Base-by-base conservation (phyloP, 2,329 filamentous ascomycete species). In the Coniella vitis region DNA sequence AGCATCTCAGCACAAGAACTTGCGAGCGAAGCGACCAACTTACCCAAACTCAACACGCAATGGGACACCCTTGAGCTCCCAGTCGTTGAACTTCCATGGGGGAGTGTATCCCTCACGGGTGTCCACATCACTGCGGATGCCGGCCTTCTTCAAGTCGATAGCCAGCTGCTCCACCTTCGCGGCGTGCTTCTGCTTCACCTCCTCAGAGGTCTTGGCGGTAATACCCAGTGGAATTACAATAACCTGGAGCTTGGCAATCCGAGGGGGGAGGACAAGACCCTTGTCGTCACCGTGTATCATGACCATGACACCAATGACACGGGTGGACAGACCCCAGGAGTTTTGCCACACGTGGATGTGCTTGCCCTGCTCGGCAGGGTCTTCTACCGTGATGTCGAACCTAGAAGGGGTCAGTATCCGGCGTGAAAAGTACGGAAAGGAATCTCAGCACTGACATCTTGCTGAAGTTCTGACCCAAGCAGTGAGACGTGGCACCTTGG, bases 51-150 rank as follows among this genome's bases (percentile, higher is more conserved):
- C 93, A 51, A 98, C 78, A 52, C 93, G 86, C 34, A 98, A 79
- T 40, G 94, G 93, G 37, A 97, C 86, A 65, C 94, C 93, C 71
- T 91, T 94, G 60, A 97, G 78, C 68, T 98, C 94, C 89, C 90
- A 96, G 70, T 98, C 90, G 70, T 94, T 95, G 76, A 98, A 98
- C 70, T 98, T 98, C 84, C 87, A 97, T 56, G 89, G 90, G 35
- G 93, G 90, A 53, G 90, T 81, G 82, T 97, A 95, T 57, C 86
- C 87, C 45, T 97, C 91, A 52, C 94, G 84, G 64, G 82, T 78
- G 64, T 98, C 93, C 45, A 84, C 80, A 56, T 94, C 86, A 51
- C 81, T 79, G 51, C 93, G 87, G 35, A 98, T 74, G 48, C 84
- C 84, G 17, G 78, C 85, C 53, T 81, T 83, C 62, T 81, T 81